Evolutionary conservation across 1,284 basidiomycete species (phyloP), one percentile per base, ranked within the genome.

Genomic region (Ustilago lituana): DNA sequence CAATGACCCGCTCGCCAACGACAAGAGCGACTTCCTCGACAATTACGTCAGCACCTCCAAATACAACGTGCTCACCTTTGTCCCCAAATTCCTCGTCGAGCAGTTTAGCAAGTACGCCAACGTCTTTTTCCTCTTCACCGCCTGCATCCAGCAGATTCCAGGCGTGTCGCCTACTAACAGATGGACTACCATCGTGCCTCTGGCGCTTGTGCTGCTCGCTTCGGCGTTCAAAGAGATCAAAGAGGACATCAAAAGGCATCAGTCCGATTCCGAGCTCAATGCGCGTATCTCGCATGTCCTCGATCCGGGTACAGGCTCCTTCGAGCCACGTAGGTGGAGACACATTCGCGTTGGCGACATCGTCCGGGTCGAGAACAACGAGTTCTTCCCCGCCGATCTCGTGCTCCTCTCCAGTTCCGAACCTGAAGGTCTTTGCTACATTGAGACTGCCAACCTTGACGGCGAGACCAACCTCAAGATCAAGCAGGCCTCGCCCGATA

Each of bases 71-170:
- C 86, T 87, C 29, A 92, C 92, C 0, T 98, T 98, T 83, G 70
- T 94, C 10, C 94, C 93, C 47, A 98, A 97, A 83, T 99, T 98
- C 84, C 83, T 98, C 58, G 50, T 68, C 46, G 94, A 97, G 83
- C 94, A 97, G 89, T 96, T 97, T 86, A 93, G 91, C 67, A 95
- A 96, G 87, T 98, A 97, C 81, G 96, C 96, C 75, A 98, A 99
- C 83, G 66, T 98, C 63, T 99, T 99, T 86, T 98, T 99, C 87
- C 86, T 99, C 62, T 98, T 98, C 86, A 98, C 95, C 24, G 94
- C 94, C 23, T 91, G 89, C 83, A 98, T 98, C 53, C 95, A 98
- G 83, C 96, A 99, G 85, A 94, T 98, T 71, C 96, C 96, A 10
- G 91, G 89, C 74, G 96, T 99, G 6, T 98, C 95, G 2, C 96